Evolutionary conservation across 305 asterid genomes (phyloP), one percentile per base, ranked within the genome.

Genomic region (Fraxinus velutina): DNA sequence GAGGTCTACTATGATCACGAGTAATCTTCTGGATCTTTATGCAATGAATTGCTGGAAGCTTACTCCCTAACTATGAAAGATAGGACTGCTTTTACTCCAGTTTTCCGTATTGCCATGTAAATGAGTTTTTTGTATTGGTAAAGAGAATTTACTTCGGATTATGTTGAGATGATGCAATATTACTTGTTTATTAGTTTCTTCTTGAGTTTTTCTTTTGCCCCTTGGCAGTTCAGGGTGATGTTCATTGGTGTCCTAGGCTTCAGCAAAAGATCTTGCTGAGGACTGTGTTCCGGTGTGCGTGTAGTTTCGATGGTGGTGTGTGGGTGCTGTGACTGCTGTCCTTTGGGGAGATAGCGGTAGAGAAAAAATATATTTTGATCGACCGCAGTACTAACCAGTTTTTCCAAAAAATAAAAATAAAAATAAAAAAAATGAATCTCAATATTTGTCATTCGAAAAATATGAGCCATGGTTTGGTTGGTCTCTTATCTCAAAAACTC

Each of bases 141-240:
- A 30, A 70, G 42, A 57, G 12, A 30, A 12, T 70, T 2, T 68
- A 24, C 9, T 68, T 29, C 21, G 21, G 39, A 29, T 5, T 15
- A 70, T 29, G 75, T 70, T 70, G 75, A 70, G 24, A 70, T 70
- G 36, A 68, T 68, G 74, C 39, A 68, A 64, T 64, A 64, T 64
- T 6, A 22, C 70, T 21, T 62, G 72, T 62, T 62, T 60, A 24
- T 60, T 8, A 10, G 32, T 52, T 52, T 52, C 64, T 52, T 52
- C 64, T n/a, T 5, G 64, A 52, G 64, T 52, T 52, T 52, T 17
- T 5, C 64, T 57, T 55, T 19, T 57, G 68, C 29, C 68, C 68
- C 12, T 19, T 6, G 27, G 5, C 68, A 57, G 68, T 19, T 19
- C 27, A 55, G 12, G 4, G 27, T 55, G 27, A 17, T 19, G 66